Evolutionary conservation across 169 alveolate species (phyloP).

Genomic region (Eimeria tenella): DNA sequence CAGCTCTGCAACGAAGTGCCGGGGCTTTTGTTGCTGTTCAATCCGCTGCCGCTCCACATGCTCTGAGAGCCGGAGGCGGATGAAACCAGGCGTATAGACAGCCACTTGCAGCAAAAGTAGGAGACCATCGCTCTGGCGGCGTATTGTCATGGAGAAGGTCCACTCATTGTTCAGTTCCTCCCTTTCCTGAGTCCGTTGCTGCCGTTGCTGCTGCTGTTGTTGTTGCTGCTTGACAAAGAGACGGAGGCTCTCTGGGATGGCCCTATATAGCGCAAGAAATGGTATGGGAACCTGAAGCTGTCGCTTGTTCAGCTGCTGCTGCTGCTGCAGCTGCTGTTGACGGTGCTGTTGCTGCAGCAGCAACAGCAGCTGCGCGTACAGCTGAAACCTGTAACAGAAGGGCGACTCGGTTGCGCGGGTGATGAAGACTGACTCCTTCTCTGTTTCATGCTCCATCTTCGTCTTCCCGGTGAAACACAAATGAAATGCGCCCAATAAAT

Average conservation of each 20-base stretch:
- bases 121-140: constrained; percentile 11
- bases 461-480: too few relatives aligned
- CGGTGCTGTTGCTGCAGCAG: constrained; percentile 12
- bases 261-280: not conserved
- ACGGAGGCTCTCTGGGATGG: not conserved
- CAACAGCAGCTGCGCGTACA: not conserved
- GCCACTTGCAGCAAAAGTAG: constrained; percentile 15
- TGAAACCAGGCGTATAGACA: not conserved
- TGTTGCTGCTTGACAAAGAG: not conserved
- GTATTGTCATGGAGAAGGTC: not conserved
- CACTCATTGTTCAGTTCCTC: not conserved
- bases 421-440: not conserved
- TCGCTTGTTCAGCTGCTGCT: not conserved
- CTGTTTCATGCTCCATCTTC: not conserved
- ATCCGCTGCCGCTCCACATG: not conserved
- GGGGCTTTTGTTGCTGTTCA: not conserved
- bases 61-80: constrained; percentile 25
- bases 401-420: not conserved
- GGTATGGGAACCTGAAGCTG: not conserved
- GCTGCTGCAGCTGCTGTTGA: constrained; percentile 13
- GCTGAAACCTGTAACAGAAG: constrained; percentile 13
- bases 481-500: too few relatives aligned
- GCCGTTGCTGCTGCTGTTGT: not conserved
- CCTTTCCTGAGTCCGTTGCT: not conserved
- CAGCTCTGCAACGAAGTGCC: constrained; percentile 25